Base-by-base conservation (phyloP, 106 monocot species). In the Acorus calamus region DNA sequence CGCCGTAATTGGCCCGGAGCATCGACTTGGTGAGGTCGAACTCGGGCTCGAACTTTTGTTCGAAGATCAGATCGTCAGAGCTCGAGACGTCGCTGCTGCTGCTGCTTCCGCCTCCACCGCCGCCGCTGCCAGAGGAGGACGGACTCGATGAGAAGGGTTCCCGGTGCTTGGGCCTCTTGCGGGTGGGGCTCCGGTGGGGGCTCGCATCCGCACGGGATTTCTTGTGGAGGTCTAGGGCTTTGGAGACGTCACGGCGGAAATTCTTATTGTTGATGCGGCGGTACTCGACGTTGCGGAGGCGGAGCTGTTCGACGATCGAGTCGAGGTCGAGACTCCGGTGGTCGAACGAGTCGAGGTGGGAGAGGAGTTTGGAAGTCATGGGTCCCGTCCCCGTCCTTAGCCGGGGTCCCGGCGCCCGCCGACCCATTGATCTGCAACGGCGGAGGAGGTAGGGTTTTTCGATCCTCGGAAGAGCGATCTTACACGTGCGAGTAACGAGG, bases 11-110 rank as follows among this genome's bases (percentile, higher is more conserved):
- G 14, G 75, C 70, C 28, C 91, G 58, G n/a, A 98, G 80, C 66
- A 73, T 78, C 12, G 80, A 72, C 59, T 88, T 98, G 28, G 73
- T 80, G 9, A 91, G 14, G 28, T 98, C 91, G 47, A 83, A 82
- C 63, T 72, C 69, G 0, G 85, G 84, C 2, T 83, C 71, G 0
- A 86, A 11, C 66, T 81, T 76, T 4, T 53, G 66, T 12, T 83
- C 82, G 11, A 78, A 89, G 4, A 67, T 57, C 2, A 70, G 64
- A 67, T 89, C 78, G 5, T 80, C 66, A 6, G 51, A 47, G n/a
- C 7, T 7, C 6, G 11, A 8, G 3, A 42, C 8, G 2, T 55
- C 54, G 47, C 63, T 56, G 28, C n/a, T 11, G 51, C 55, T 64
- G 5, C 52, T 8, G 4, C 60, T 59, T 11, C 7, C 28, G 1